These are phyloP conservation scores for Cyphellophora europaea DNA, from an alignment of 2,329 filamentous ascomycete genomes.

Conservation along the genomic window DNA sequence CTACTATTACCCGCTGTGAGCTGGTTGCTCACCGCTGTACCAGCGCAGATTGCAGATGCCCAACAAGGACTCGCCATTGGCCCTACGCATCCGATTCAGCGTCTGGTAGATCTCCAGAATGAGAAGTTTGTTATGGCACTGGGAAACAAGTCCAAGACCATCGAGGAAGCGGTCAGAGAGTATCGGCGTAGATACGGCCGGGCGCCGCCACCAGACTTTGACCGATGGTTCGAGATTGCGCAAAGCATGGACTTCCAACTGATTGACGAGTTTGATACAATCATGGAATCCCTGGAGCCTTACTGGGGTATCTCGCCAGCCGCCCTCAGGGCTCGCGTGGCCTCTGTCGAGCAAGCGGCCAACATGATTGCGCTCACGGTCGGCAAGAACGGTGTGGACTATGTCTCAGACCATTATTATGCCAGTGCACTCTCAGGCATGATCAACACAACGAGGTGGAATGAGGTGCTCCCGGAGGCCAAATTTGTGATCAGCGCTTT, in stretches of 20 bases:
- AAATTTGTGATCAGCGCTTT: constrained; percentile 4
- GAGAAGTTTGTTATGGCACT: not conserved
- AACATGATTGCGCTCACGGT: not conserved
- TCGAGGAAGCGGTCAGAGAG: constrained; percentile 40
- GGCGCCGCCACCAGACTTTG: constrained; percentile 48
- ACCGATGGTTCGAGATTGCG: constrained; percentile 45
- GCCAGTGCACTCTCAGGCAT: not conserved
- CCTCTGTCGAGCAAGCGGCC: not conserved
- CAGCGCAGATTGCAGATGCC: too few relatives aligned
- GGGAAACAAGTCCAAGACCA: constrained; percentile 17
- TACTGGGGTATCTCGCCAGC: constrained; percentile 1
- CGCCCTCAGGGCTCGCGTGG: constrained; percentile 1
- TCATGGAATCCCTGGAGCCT: constrained; percentile 2
- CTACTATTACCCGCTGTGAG: too few relatives aligned
- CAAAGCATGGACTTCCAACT: constrained; percentile 5
- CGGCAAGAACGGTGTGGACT: not conserved
- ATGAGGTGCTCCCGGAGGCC: constrained; percentile 3
- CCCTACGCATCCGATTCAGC: constrained; percentile 1
- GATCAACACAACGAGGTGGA: not conserved
- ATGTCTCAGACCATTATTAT: not conserved
- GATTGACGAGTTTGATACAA: constrained; percentile 9
- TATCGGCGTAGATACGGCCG: constrained; percentile 44
- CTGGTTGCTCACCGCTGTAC: too few relatives aligned
- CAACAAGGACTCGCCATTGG: too few relatives aligned
- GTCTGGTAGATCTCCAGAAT: not conserved